phyloP scores from a whole-genome alignment of 164 flowering plant genomes.

The Macadamia tetraphylla region DNA sequence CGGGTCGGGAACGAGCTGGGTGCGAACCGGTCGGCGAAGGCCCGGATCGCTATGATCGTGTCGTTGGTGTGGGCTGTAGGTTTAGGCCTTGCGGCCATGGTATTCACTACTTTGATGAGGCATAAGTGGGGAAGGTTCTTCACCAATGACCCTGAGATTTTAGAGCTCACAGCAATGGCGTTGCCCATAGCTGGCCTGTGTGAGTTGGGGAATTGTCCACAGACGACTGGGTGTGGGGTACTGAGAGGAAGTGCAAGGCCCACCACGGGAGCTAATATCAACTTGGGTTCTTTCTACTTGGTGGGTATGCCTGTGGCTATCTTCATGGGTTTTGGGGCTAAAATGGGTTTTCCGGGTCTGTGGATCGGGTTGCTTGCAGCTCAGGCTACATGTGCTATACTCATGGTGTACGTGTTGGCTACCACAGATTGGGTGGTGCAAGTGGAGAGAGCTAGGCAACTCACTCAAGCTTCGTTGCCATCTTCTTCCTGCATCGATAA shows the following conservation, averaged over 20 bases:
- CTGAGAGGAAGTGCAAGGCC: slow-evolving; percentile 89
- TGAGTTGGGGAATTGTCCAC: slow-evolving; percentile 98
- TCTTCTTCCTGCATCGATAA: slow-evolving; percentile 3
- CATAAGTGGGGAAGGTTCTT: slow-evolving; percentile 79
- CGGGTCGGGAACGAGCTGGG: slow-evolving; percentile 85
- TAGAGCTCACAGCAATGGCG: slow-evolving; percentile 64
- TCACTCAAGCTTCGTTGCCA: slow-evolving; percentile 33
- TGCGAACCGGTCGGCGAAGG: slow-evolving; percentile 66
- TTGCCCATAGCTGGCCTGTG: slow-evolving; percentile 83
- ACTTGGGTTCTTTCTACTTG: slow-evolving; percentile 82
- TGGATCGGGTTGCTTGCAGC: slow-evolving; percentile 95
- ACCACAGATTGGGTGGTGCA: slow-evolving; percentile 74
- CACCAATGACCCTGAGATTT: slow-evolving; percentile 56
- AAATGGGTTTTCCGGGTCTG: slow-evolving; percentile 75
- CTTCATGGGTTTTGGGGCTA: slow-evolving; percentile 53
- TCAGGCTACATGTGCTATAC: slow-evolving; percentile 69
- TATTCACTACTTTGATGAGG: slow-evolving; percentile 67
- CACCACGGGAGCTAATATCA: slow-evolving; percentile 77
- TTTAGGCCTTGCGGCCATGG: slow-evolving; percentile 62
- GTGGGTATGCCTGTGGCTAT: slow-evolving; percentile 96
- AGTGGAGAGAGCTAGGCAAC: slow-evolving; percentile 57
- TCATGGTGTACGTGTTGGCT: slow-evolving; percentile 63
- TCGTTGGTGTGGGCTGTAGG: slow-evolving; percentile 49
- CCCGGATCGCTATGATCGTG: slow-evolving; percentile 61
- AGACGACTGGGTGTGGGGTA: slow-evolving; percentile 93